Conservation (phyloP, 2,329 filamentous ascomycete genomes). For the Macrophomina phaseolina region DNA sequence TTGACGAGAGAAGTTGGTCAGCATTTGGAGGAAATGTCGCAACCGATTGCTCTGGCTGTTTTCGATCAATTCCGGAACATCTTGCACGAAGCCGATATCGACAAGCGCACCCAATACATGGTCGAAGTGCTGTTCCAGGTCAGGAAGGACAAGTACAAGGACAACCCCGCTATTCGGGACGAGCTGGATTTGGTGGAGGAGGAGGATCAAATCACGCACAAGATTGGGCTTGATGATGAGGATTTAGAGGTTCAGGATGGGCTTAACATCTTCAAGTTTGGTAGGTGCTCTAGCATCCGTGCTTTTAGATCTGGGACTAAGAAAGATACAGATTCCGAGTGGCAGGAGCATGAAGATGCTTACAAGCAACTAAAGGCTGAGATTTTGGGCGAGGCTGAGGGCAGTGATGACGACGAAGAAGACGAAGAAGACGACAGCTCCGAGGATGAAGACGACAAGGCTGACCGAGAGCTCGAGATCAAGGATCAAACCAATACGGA, state of each 20-base stretch:
- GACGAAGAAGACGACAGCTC: conserved; percentile 69
- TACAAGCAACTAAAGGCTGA: conserved; percentile 92
- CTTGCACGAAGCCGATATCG: conserved; percentile 93
- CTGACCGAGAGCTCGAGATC: conserved; percentile 88
- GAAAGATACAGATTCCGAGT: conserved; percentile 68
- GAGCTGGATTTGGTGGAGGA: conserved; percentile 96
- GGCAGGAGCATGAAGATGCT: conserved; percentile 86
- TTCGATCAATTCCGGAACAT: conserved; percentile 97
- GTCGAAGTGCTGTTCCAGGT: conserved; percentile 98
- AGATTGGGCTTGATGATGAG: conserved; percentile 79
- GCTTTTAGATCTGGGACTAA: not conserved
- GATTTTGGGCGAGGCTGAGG: conserved; percentile 80
- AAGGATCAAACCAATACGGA: conserved; percentile 98
- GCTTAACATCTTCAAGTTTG: conserved; percentile 92
- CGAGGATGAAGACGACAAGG: conserved; percentile 75
- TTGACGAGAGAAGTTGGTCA: conserved; percentile 92
- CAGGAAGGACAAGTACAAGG: conserved; percentile 94
- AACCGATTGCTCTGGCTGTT: conserved; percentile 82
- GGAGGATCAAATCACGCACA: conserved; percentile 96
- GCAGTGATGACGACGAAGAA: conserved; percentile 76
- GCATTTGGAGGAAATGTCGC: conserved; percentile 94
- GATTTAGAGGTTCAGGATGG: conserved; percentile 77
- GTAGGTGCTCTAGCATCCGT: not conserved
- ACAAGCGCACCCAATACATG: conserved; percentile 99
- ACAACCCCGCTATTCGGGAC: conserved; percentile 87